Evolutionary conservation across 495 filamentous ascomycete species (phyloP), one percentile per base, ranked within the genome.

Genomic region (Penicillium samsonianum): DNA sequence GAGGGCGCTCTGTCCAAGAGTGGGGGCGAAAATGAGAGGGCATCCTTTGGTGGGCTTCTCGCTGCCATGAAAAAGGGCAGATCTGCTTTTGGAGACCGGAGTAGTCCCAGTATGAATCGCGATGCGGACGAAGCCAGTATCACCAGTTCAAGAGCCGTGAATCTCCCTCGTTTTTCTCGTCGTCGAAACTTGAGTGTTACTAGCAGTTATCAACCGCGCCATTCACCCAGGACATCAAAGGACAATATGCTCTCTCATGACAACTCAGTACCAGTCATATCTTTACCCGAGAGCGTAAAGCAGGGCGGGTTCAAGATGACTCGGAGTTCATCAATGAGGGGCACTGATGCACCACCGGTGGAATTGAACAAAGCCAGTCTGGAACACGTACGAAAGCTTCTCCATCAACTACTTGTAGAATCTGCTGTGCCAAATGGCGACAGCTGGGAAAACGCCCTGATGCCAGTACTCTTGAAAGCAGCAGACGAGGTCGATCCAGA

Each of bases 401-500:
- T 98, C 19, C 84, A 82, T 11, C 95, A 99, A 68, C 76, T 98
- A 17, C 72, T 99, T 12, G 73, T 84, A 51, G 93, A 96, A 74
- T 79, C 82, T 0, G 74, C 80, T n/a, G 81, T 97, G 16, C 83
- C 87, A 38, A 85, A 90, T 62, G 75, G 82, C 1, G 73, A 80
- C 2, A 84, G 85, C 43, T 99, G 95, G 95, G 93, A 98, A 62
- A 91, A 85, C 52, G 90, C 95, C 0, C 79, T 99, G 19, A 82
- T 97, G 48, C 95, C 95, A 12, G 95, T 98, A 50, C 77, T 99
- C 2, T 77, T 98, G 17, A 89, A 92, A 59, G 92, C 91, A 57
- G 93, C 93, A 0, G 92, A 96, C 62, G 94, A 96, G 64, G 91
- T 99, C 19, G 90, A 96, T 62, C 95, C 95, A 5, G 86, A 97